Conservation (phyloP, 2,329 filamentous ascomycete genomes). For the Grosmannia clavigera region DNA sequence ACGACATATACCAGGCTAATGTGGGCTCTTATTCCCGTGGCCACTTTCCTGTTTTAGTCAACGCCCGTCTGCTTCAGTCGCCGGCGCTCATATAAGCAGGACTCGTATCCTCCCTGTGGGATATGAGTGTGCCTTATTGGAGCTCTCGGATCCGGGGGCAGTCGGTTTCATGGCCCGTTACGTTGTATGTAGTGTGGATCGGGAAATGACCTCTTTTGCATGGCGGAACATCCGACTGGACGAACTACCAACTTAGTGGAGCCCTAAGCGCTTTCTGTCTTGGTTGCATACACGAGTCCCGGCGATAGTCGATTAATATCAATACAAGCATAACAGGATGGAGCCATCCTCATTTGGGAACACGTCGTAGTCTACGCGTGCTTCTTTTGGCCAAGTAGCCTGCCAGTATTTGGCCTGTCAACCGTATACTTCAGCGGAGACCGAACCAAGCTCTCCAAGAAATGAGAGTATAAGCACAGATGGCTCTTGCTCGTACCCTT, state of each 20-base stretch:
- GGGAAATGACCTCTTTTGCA: not conserved
- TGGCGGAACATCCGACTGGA: not conserved
- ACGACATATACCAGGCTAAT: no score
- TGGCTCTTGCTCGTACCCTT: not conserved
- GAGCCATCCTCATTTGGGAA: not conserved
- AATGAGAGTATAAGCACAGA: no score
- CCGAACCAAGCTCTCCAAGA: no score
- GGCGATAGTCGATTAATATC: not conserved
- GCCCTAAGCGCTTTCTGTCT: not conserved
- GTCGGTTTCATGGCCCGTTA: not conserved
- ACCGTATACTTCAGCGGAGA: no score
- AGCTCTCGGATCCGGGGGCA: not conserved
- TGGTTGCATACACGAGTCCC: not conserved
- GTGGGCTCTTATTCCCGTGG: not conserved
- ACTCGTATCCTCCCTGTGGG: not conserved
- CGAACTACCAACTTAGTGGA: not conserved
- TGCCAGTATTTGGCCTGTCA: no score
- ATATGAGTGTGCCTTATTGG: not conserved
- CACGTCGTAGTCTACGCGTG: no score
- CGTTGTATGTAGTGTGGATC: not conserved
- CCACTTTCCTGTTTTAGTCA: not conserved
- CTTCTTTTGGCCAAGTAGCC: not conserved
- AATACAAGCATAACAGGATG: not conserved
- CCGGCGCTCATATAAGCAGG: not conserved
- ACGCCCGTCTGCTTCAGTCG: not conserved